Evolutionary conservation across 805 yeast species (phyloP).

Genomic region (Sugiyamaella marilandica): DNA sequence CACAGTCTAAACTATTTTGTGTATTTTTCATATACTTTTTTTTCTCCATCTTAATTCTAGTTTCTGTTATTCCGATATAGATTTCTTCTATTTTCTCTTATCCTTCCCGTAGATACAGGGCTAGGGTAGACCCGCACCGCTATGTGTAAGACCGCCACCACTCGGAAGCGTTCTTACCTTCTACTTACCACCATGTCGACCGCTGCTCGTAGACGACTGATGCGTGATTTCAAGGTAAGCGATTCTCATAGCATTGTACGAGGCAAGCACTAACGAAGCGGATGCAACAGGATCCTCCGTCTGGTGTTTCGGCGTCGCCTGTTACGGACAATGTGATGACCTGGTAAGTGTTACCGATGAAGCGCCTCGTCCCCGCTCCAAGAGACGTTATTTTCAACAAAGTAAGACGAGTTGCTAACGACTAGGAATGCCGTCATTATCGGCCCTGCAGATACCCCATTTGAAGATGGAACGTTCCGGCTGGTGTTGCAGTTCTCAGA

Average conservation of each 20-base stretch:
- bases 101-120: too few species aligned
- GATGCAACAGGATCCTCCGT: slow-evolving; percentile 97
- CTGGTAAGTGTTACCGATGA: slow-evolving; percentile 53
- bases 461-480: slow-evolving; percentile 95
- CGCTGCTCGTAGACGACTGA: slow-evolving; percentile 96
- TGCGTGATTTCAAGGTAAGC: slow-evolving; percentile 92
- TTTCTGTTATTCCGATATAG: too few species aligned
- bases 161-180: not conserved
- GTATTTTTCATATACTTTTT: too few species aligned
- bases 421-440: slow-evolving; percentile 85
- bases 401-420: not conserved
- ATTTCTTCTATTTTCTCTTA: too few species aligned
- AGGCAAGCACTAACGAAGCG: slow-evolving; percentile 42
- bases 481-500: slow-evolving; percentile 85
- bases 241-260: too few species aligned
- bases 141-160: not conserved
- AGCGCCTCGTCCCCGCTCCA: too few species aligned
- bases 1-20: too few species aligned
- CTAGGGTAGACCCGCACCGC: not conserved
- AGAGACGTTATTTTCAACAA: too few species aligned
- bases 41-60: not conserved
- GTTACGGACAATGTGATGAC: slow-evolving; percentile 95
- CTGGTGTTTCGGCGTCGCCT: slow-evolving; percentile 97
- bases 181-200: slow-evolving; percentile 65
- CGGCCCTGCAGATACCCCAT: slow-evolving; percentile 97